Evolutionary conservation across 768 basidiomycete species (phyloP), one percentile per base, ranked within the genome.

Genomic region (Leucocoprinus birnbaumii): DNA sequence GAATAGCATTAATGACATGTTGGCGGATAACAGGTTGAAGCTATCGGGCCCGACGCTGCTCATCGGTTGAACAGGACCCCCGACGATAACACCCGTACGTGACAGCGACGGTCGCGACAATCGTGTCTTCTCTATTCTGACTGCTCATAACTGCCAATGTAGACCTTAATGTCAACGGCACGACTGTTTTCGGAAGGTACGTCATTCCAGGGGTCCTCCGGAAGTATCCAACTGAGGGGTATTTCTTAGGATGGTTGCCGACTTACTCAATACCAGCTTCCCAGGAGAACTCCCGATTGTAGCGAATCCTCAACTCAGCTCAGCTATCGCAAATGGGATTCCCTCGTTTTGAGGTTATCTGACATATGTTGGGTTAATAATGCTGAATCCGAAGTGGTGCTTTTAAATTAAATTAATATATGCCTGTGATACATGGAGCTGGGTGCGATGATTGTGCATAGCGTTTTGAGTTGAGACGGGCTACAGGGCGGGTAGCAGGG

Each of bases 161-260:
- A 71, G 70, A 74, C 53, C 50, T 74, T 49, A 75, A 74, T 48
- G 57, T 61, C 5, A 73, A 74, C 51, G 74, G 74, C 44, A 73
- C 71, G 3, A 74, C 73, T 14, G 71, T 76, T 4, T 75, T 75
- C 59, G 73, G 73, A 34, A 64, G 73, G 73, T 71, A 54, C 24
- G 58, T 48, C 26, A 31, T 34, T 34, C 8, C 3, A 14, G 8
- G 25, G 45, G 14, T 47, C 25, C 5, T 47, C 25, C 10, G 31
- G 21, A 16, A 31, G 3, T 31, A 3, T 44, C 27, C n/a, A 16
- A 38, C 38, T 38, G 31, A 56, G 48, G 19, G 47, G n/a, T 21
- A 42, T 18, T n/a, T 40, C 21, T 38, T 18, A 72, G 74, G 41
- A 75, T 73, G 72, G 59, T 75, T 1, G 74, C 73, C 11, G 69